Percentiles rank a stretch among this genome's conserved stretches.
Evolutionary conservation across 2,329 filamentous ascomycete species (phyloP).

Genomic region (Tolypocladium cylindrosporum): DNA sequence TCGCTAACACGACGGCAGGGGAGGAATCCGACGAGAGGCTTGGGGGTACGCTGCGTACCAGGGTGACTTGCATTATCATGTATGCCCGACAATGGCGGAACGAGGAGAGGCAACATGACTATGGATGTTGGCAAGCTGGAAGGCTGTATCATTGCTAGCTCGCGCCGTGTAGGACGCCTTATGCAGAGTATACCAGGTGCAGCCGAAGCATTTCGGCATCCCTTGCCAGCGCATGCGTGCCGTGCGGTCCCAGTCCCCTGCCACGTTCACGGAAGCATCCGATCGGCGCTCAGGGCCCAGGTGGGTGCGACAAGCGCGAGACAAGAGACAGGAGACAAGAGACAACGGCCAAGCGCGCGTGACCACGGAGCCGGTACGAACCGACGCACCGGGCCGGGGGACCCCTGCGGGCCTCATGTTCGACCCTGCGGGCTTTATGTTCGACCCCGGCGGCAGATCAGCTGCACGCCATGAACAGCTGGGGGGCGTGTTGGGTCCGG

Average conservation of each 20-base stretch:
- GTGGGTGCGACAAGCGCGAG: not conserved
- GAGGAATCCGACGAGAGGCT: no score
- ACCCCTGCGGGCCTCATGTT: not conserved
- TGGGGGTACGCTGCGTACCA: not conserved
- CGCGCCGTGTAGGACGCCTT: not conserved
- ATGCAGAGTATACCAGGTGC: not conserved
- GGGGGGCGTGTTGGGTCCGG: no score
- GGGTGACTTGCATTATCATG: not conserved
- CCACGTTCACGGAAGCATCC: no score
- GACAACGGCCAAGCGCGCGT: not conserved
- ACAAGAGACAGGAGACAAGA: not conserved
- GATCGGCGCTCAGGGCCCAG: not conserved
- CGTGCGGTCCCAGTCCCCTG: not conserved
- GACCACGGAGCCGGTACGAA: not conserved
- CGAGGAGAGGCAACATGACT: not conserved
- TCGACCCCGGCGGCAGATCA: no score
- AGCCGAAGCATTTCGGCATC: not conserved
- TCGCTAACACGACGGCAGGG: no score
- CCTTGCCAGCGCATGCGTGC: not conserved
- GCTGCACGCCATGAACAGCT: no score
- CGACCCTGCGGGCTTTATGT: no score
- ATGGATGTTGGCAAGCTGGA: not conserved
- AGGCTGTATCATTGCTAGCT: not conserved
- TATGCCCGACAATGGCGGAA: not conserved
- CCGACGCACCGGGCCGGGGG: not conserved